Evolutionary conservation across 306 rosid genomes (phyloP).

Genomic region (Spatholobus suberectus): DNA sequence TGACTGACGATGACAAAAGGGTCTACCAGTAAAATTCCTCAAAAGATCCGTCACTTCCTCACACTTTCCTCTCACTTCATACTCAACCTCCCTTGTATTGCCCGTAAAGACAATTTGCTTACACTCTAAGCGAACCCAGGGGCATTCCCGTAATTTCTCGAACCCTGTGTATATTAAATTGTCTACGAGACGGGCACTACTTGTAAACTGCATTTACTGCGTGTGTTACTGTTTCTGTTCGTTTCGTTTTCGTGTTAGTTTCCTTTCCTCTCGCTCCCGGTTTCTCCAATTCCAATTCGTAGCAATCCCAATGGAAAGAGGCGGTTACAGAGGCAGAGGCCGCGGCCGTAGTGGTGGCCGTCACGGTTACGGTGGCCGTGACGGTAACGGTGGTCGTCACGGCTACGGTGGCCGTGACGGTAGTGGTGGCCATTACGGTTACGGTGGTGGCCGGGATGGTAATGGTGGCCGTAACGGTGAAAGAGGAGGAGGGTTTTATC

Average conservation of each 20-base stretch:
- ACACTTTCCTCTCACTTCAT: neutral
- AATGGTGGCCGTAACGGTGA: neutral
- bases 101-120: neutral
- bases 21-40: neutral
- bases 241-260: neutral
- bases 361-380: neutral
- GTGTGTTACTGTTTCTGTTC: neutral
- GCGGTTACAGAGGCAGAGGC: constrained; percentile 7
- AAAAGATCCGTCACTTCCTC: neutral
- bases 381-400: neutral
- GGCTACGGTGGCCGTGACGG: neutral
- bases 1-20: neutral
- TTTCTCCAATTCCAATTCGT: constrained; percentile 42
- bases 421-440: neutral
- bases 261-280: constrained; percentile 27
- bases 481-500: neutral
- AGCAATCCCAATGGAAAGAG: constrained; percentile 34
- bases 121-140: neutral
- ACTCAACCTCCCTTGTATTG: neutral
- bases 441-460: neutral
- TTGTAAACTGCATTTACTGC: neutral
- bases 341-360: neutral
- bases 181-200: too few relatives aligned
- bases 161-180: too few relatives aligned
- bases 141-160: neutral